Conservation (phyloP, 345 rosid genomes). For the Hibiscus tridactylites region DNA sequence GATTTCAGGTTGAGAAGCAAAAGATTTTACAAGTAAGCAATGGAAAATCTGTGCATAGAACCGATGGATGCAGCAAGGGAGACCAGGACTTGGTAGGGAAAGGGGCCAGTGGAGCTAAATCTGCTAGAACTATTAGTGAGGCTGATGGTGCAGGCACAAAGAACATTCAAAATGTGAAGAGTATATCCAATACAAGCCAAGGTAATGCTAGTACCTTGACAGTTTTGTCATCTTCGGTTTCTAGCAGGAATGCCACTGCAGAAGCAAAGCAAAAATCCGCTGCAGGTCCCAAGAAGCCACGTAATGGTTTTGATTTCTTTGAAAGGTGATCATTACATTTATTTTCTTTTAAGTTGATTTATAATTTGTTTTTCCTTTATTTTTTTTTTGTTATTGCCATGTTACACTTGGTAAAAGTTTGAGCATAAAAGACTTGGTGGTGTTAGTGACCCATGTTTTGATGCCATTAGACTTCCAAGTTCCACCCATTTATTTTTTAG, state of each 20-base stretch:
- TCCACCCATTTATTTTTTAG: background rate
- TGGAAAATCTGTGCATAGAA: slow-evolving; percentile 31
- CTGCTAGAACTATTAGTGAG: slow-evolving; percentile 7
- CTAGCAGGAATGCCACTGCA: slow-evolving; percentile 20
- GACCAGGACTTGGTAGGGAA: slow-evolving; percentile 19
- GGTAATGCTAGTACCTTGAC: slow-evolving; percentile 22
- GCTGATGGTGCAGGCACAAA: slow-evolving; percentile 1
- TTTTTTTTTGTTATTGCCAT: background rate
- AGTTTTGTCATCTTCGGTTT: slow-evolving; percentile 23
- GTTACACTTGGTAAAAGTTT: slow-evolving; percentile 4
- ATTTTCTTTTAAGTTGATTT: background rate
- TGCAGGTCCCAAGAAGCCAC: slow-evolving; percentile 39
- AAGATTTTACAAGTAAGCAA: slow-evolving; percentile 65
- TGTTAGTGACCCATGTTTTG: background rate
- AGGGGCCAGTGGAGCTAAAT: slow-evolving; percentile 8
- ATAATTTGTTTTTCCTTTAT: background rate
- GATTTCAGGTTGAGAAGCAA: slow-evolving; percentile 71
- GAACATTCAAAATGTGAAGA: slow-evolving; percentile 11
- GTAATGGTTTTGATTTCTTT: slow-evolving; percentile 46
- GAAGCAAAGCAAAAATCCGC: slow-evolving; percentile 22
- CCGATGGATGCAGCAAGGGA: slow-evolving; percentile 30
- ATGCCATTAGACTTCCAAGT: background rate
- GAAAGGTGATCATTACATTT: slow-evolving; percentile 46
- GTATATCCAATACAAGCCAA: slow-evolving; percentile 21
- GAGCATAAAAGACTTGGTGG: background rate